Evolutionary conservation across 306 rosid genomes (phyloP), one percentile per base, ranked within the genome.

Genomic region (Geum urbanum): DNA sequence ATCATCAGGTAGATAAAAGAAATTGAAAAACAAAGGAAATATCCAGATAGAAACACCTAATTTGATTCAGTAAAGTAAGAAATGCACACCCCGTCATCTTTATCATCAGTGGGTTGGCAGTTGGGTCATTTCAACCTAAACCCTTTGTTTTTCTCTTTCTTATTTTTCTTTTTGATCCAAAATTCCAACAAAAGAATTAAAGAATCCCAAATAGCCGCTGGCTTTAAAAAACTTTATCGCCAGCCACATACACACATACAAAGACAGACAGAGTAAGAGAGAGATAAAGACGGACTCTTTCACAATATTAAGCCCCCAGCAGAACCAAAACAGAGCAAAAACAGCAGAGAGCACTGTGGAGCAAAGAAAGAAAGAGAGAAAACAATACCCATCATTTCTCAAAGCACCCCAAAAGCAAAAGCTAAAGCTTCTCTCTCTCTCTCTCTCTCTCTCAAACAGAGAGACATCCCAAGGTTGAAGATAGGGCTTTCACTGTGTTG

Each of bases 51-150:
- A 54, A 54, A 16, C 72, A 66, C 72, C 44, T 74, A 70, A 56
- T 85, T 80, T 82, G 39, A 59, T 67, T 84, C 58, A 67, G 63
- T 59, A 75, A 84, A 82, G 83, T 62, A 52, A 43, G 66, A 78
- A 69, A 46, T 45, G 16, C 54, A 67, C 67, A 72, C 32, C 32
- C 32, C 32, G 2, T 57, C 76, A 71, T 27, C 82, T 83, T 70
- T 81, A 78, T 85, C 85, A 78, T 85, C 85, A 64, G 84, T 71
- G 70, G 86, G 88, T 79, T 82, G 96, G 84, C 90, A 78, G 77
- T 82, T 85, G 83, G 75, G 83, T 83, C 85, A 61, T 78, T 79
- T 86, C 89, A 58, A 24, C 74, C 71, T 55, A 24, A 58, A 24
- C 76, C 73, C 76, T 81, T 49, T 49, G 64, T 69, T 67, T 46